Percentiles rank a stretch among this genome's conserved stretches.
Evolutionary conservation across 2,329 filamentous ascomycete species (phyloP).

Genomic region (Stagonosporopsis tanaceti): DNA sequence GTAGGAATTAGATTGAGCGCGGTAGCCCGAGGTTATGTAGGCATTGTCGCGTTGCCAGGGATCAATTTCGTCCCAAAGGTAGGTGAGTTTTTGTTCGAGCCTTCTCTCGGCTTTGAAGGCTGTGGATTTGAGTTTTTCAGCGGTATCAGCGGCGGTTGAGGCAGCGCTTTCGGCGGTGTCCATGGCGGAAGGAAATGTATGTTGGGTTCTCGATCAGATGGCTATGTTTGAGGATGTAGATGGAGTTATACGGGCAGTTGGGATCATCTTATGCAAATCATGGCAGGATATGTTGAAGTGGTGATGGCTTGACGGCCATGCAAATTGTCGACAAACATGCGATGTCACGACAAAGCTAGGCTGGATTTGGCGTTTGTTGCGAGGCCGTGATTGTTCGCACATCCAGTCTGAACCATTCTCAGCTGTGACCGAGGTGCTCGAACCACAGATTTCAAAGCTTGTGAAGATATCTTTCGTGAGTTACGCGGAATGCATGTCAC

Average conservation of each 20-base stretch:
- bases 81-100: constrained; percentile 58
- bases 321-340: constrained; percentile 5
- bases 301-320: not conserved
- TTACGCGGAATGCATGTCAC: not conserved
- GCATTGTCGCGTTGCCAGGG: constrained; percentile 69
- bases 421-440: not conserved
- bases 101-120: constrained; percentile 28
- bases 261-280: not conserved
- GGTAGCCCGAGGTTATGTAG: constrained; percentile 72
- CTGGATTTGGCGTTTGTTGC: constrained; percentile 24
- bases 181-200: constrained; percentile 25
- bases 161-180: constrained; percentile 25
- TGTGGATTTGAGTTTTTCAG: constrained; percentile 20
- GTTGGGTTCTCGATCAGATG: not conserved
- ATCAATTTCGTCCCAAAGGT: constrained; percentile 54
- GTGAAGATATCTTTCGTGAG: not conserved
- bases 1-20: constrained; percentile 69
- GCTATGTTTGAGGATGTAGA: too few relatives aligned
- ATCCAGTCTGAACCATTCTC: not conserved
- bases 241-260: not conserved
- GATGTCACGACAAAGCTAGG: constrained; percentile 14
- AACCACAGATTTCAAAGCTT: not conserved
- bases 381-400: constrained; percentile 5
- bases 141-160: constrained; percentile 24
- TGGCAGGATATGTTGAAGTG: not conserved